phyloP scores from a whole-genome alignment of 176 grass and related monocot species.

The Sorghum bicolor region DNA sequence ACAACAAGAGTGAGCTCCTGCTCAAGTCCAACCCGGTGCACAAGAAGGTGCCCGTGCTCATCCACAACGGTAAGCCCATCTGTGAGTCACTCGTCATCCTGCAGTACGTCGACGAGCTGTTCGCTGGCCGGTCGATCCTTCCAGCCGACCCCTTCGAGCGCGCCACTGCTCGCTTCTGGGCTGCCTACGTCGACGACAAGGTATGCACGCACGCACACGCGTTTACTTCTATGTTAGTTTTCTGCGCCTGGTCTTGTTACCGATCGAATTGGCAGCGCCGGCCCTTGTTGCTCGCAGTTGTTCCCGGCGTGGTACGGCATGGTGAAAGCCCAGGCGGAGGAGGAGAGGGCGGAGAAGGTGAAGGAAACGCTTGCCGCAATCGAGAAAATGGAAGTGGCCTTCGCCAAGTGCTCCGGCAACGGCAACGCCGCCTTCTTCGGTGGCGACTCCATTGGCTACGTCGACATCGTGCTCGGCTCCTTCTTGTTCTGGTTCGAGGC shows the following conservation, averaged over 20 bases:
- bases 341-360: constrained; percentile 17
- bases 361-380: neutral
- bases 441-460: constrained; percentile 28
- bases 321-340: neutral
- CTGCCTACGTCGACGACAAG: neutral
- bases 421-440: constrained; percentile 36
- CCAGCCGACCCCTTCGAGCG: neutral
- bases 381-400: constrained; percentile 16
- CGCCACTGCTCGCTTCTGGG: neutral
- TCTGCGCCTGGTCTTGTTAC: neutral
- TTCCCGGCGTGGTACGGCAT: neutral
- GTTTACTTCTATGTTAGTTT: neutral
- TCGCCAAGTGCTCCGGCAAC: constrained; percentile 5
- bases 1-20: constrained; percentile 2
- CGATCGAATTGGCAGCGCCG: neutral
- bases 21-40: constrained; percentile 52
- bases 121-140: neutral
- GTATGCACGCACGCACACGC: neutral
- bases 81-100: neutral
- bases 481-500: constrained; percentile 21
- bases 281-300: neutral
- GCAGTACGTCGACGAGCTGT: constrained; percentile 4
- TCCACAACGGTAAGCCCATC: constrained; percentile 35
- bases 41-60: constrained; percentile 63
- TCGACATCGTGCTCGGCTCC: constrained; percentile 37